Evolutionary conservation across 2,329 filamentous ascomycete species (phyloP).

Genomic region (Cytospora paraplurivora): DNA sequence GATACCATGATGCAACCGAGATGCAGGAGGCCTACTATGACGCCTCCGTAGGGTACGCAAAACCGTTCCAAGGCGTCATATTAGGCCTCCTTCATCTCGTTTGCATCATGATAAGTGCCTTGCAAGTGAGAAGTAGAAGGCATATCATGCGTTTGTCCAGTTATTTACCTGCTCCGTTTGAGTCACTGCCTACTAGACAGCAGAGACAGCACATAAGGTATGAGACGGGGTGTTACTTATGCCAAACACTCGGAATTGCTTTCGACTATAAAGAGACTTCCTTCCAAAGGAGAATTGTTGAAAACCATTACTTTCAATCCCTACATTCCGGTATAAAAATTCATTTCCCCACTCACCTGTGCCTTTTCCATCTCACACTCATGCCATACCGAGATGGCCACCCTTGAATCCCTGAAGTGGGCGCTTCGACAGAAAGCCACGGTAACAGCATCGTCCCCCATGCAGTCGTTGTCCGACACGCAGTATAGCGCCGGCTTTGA

Average conservation of each 20-base stretch:
- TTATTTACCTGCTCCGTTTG: not conserved
- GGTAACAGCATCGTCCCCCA: conserved; percentile 32
- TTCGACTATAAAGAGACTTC: not conserved
- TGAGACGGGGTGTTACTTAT: not conserved
- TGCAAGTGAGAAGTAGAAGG: not conserved
- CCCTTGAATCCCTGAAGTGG: conserved; percentile 17
- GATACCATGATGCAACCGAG: not conserved
- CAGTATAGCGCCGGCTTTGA: conserved; percentile 54
- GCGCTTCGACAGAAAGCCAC: conserved; percentile 39
- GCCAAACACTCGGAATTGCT: not conserved
- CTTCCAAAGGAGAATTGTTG: no score
- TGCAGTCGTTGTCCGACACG: conserved; percentile 45
- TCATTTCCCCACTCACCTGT: not conserved
- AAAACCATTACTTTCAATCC: no score
- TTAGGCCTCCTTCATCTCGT: not conserved
- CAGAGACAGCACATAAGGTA: not conserved
- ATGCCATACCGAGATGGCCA: not conserved
- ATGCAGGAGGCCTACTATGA: not conserved
- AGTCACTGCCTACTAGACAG: not conserved
- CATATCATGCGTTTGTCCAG: not conserved
- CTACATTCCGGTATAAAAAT: not conserved
- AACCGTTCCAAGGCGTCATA: not conserved
- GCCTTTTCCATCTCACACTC: not conserved
- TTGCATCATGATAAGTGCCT: not conserved
- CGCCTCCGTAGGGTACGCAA: not conserved